A percentile compares a stretch with the other conserved stretches of the same genome.
phyloP scores from a whole-genome alignment of 2,329 filamentous ascomycete species.

The Annulohypoxylon truncatum region DNA sequence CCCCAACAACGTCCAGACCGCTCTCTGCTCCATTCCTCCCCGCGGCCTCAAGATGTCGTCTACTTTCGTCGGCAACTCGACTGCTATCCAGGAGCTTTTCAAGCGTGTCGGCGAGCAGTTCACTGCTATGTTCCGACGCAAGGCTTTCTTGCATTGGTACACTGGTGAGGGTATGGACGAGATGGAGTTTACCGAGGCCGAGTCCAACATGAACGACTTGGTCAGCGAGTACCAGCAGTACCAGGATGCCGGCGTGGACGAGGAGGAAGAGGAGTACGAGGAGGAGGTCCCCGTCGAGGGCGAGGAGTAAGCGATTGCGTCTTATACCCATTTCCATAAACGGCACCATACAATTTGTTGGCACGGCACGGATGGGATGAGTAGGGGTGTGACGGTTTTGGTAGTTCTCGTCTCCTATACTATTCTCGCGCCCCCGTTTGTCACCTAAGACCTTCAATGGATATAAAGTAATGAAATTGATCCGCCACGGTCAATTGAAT shows the following conservation, averaged over 20 bases:
- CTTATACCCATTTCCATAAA: slow-evolving; percentile 39
- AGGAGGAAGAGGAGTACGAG: slow-evolving; percentile 95
- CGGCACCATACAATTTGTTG: slow-evolving; percentile 31
- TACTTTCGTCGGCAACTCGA: slow-evolving; percentile 99
- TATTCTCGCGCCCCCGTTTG: slow-evolving; percentile 43
- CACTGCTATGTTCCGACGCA: slow-evolving; percentile 99
- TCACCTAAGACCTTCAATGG: slow-evolving; percentile 43
- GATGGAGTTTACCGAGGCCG: slow-evolving; percentile 99
- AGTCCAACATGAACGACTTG: slow-evolving; percentile 99
- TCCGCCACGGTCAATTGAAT: slow-evolving; percentile 42
- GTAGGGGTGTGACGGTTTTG: slow-evolving; percentile 34
- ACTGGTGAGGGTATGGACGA: slow-evolving; percentile 99
- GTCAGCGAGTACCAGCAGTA: slow-evolving; percentile 99
- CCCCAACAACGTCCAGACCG: slow-evolving; percentile 99
- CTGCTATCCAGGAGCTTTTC: slow-evolving; percentile 99
- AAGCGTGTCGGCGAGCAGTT: slow-evolving; percentile 99
- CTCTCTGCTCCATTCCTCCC: slow-evolving; percentile 97
- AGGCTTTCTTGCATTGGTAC: slow-evolving; percentile 99
- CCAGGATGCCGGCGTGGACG: slow-evolving; percentile 97
- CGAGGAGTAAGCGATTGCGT: slow-evolving; percentile 65
- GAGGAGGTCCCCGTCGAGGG: slow-evolving; percentile 80
- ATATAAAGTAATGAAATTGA: slow-evolving; percentile 46
- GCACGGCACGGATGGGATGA: slow-evolving; percentile 31
- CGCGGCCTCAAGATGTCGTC: slow-evolving; percentile 99
- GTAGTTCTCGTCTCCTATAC: slow-evolving; percentile 40